These are phyloP conservation scores for Porpolomopsis calyptriformis DNA, from an alignment of 768 basidiomycete species.

Conservation along the genomic window DNA sequence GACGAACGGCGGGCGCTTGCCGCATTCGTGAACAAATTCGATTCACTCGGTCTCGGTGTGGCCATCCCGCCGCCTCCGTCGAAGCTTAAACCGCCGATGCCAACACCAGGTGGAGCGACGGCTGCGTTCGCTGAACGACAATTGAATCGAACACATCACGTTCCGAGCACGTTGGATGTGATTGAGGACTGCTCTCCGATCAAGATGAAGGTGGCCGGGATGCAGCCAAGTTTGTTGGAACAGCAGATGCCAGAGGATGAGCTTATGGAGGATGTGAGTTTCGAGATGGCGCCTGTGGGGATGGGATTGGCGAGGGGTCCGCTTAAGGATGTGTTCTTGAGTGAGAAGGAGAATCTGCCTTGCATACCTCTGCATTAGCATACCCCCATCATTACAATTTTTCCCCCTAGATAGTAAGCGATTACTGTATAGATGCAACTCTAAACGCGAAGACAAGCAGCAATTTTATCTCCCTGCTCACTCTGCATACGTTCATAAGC, in stretches of 20 bases:
- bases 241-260: constrained; percentile 51
- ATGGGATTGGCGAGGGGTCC: constrained; percentile 15
- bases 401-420: no score
- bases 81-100: constrained; percentile 39
- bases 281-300: constrained; percentile 28
- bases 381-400: no score
- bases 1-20: constrained; percentile 70
- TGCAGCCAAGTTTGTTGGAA: constrained; percentile 45
- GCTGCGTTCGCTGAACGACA: constrained; percentile 40
- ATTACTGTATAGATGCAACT: neutral
- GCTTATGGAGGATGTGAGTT: constrained; percentile 42
- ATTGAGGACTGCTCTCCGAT: constrained; percentile 41
- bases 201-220: constrained; percentile 21
- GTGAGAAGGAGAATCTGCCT: constrained; percentile 39
- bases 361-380: no score
- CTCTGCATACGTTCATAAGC: constrained; percentile 18
- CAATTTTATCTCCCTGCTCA: constrained; percentile 6
- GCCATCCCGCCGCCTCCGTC: constrained; percentile 24
- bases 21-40: constrained; percentile 75
- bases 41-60: constrained; percentile 39
- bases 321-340: constrained; percentile 29
- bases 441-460: neutral
- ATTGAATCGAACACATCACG: constrained; percentile 19
- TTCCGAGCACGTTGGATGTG: constrained; percentile 16
- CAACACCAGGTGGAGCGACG: constrained; percentile 40